Base-by-base conservation (phyloP, 139 green algal species). In the Edaphochlamys debaryana region DNA sequence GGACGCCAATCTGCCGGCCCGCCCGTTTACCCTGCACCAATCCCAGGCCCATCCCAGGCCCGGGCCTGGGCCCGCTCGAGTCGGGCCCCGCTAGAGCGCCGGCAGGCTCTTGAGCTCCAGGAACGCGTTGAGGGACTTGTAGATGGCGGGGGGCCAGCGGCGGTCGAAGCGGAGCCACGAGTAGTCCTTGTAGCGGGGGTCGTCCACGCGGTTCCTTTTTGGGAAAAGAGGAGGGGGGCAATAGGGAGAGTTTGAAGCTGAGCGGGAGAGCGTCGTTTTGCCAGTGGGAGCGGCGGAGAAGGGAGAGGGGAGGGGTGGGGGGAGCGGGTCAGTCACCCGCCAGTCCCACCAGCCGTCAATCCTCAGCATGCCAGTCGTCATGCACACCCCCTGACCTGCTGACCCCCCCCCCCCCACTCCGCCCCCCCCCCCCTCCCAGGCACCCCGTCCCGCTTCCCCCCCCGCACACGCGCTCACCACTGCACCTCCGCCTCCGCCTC, bases 401-500 rank as follows among this genome's bases (percentile, higher is more conserved):
- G 48, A 11, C 48, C 48, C 48, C 48, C 48, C 48, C 48, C 48
- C 48, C 48, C 48, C 48, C 48, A 54, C 48, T 11, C 48, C 48
- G 48, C 48, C 11, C 48, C 11, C 48, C 11, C 48, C 48, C 11
- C 48, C 48, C 48, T 23, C 48, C 48, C 48, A 11, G 11, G 48
- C 48, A 11, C 48, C 48, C 48, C 48, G 11, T 11, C 48, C 48
- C 48, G 11, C 15, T 11, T 23, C 48, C 48, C 48, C 48, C 15
- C 48, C 48, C 11, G 11, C 15, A 11, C 48, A 54, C n/a, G n/a
- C n/a, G n/a, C 83, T 58, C 58, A 85, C 91, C 94, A 96, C 36
- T 94, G 85, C 50, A 62, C 90, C 84, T 98, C 95, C 34, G 95
- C 95, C 36, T 97, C 87, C 3, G 80, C 94, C 85, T 95, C 86